These are phyloP conservation scores for Kwoniella dejecticola DNA, from an alignment of 768 basidiomycete genomes.

Conservation along the genomic window DNA sequence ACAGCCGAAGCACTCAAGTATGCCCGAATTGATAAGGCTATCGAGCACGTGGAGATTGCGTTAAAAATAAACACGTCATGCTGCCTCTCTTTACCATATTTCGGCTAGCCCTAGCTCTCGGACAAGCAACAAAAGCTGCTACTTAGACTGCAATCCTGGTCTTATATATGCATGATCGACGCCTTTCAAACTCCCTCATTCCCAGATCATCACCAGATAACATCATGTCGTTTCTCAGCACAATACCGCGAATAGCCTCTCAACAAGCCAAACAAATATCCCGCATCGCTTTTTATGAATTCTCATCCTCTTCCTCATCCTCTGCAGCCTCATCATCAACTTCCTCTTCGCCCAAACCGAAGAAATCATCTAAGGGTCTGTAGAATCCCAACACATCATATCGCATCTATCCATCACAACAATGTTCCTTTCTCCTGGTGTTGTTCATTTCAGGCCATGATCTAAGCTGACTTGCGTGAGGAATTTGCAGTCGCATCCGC, in stretches of 20 bases:
- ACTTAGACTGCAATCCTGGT: no score
- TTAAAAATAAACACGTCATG: no score
- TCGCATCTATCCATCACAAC: no score
- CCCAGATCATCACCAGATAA: background rate
- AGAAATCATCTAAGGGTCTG: conserved; percentile 23
- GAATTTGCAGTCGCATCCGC: conserved; percentile 37
- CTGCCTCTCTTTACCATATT: no score
- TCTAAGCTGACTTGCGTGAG: no score
- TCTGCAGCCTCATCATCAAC: conserved; percentile 18
- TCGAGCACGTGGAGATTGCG: no score
- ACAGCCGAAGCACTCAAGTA: no score
- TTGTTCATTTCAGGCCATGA: background rate
- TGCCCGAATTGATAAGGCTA: no score
- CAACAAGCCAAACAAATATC: background rate
- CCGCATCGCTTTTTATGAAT: conserved; percentile 1
- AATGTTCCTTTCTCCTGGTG: no score
- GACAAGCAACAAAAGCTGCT: no score
- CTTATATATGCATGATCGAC: background rate
- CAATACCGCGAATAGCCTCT: background rate
- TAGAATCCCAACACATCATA: no score
- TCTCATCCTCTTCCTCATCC: conserved; percentile 14
- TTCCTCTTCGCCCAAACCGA: conserved; percentile 10
- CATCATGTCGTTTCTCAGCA: conserved; percentile 4
- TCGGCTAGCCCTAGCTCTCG: no score
- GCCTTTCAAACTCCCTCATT: background rate